Percentiles rank a stretch among this genome's conserved stretches.
Evolutionary conservation across 495 filamentous ascomycete species (phyloP).

Genomic region (Chaetomium fimeti): DNA sequence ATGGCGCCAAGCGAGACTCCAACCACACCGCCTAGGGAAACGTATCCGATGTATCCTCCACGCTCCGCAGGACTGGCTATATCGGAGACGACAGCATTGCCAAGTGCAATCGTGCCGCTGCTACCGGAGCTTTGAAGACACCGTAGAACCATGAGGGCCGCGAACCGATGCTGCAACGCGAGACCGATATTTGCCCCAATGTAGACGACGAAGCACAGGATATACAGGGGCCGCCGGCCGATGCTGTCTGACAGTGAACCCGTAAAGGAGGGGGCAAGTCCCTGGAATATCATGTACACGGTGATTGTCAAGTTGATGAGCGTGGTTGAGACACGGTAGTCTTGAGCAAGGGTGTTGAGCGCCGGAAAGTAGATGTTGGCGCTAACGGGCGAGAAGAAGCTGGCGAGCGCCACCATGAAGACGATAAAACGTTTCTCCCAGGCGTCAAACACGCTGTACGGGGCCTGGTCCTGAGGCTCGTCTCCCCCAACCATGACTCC

Average conservation of each 20-base stretch:
- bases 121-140: constrained; percentile 57
- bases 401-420: constrained; percentile 56
- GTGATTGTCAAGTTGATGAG: constrained; percentile 65
- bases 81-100: constrained; percentile 57
- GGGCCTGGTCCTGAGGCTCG: background rate
- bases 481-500: background rate
- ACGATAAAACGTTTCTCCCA: constrained; percentile 61
- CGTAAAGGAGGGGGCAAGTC: constrained; percentile 56
- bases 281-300: constrained; percentile 60
- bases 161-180: constrained; percentile 50
- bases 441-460: constrained; percentile 55
- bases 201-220: constrained; percentile 56
- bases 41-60: constrained; percentile 48
- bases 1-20: constrained; percentile 37
- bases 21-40: constrained; percentile 39
- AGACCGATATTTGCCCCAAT: constrained; percentile 57
- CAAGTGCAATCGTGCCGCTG: constrained; percentile 52
- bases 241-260: constrained; percentile 55
- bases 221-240: constrained; percentile 57
- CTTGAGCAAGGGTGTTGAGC: constrained; percentile 52
- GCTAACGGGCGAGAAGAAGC: constrained; percentile 70
- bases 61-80: constrained; percentile 53
- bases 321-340: constrained; percentile 52
- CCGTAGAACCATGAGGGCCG: constrained; percentile 52
- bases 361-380: constrained; percentile 72